Percentiles rank a stretch among this genome's conserved stretches.
Evolutionary conservation across 140 eudicot genomes (phyloP).

Genomic region (Senecio squalidus): DNA sequence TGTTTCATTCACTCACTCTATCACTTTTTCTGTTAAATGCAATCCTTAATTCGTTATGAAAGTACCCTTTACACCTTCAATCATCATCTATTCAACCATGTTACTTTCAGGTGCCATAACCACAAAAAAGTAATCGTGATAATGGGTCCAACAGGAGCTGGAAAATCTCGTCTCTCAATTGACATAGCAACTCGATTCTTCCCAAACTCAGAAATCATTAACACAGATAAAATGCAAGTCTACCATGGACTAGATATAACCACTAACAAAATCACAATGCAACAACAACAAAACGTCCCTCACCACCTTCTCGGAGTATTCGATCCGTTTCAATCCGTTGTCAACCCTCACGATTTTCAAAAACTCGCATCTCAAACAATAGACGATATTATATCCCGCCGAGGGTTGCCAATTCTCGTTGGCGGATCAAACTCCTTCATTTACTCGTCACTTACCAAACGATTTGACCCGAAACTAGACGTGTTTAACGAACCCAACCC

Average conservation of each 20-base stretch:
- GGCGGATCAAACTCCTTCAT: constrained; percentile 91
- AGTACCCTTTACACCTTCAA: no score
- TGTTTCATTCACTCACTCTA: no score
- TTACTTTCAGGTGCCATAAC: no score
- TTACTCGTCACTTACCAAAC: constrained; percentile 43
- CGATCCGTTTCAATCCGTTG: constrained; percentile 36
- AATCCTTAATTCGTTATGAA: no score
- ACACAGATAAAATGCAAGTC: constrained; percentile 83
- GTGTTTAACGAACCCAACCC: constrained; percentile 33
- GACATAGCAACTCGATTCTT: constrained; percentile 57
- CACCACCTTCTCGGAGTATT: constrained; percentile 72
- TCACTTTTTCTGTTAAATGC: no score
- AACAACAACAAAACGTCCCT: constrained; percentile 44
- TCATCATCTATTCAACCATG: no score
- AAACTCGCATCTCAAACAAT: constrained; percentile 35
- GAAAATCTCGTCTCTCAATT: constrained; percentile 73
- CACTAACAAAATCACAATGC: constrained; percentile 63
- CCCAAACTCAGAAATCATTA: constrained; percentile 45
- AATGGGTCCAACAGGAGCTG: constrained; percentile 87
- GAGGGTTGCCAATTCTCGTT: constrained; percentile 53
- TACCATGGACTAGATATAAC: constrained; percentile 74
- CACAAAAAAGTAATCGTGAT: constrained; percentile 45
- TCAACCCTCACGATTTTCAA: constrained; percentile 49
- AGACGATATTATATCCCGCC: constrained; percentile 33
- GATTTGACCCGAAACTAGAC: constrained; percentile 43